Evolutionary conservation across 805 yeast genomes (phyloP).

Genomic region (Sungouiozyma intestinalis): DNA sequence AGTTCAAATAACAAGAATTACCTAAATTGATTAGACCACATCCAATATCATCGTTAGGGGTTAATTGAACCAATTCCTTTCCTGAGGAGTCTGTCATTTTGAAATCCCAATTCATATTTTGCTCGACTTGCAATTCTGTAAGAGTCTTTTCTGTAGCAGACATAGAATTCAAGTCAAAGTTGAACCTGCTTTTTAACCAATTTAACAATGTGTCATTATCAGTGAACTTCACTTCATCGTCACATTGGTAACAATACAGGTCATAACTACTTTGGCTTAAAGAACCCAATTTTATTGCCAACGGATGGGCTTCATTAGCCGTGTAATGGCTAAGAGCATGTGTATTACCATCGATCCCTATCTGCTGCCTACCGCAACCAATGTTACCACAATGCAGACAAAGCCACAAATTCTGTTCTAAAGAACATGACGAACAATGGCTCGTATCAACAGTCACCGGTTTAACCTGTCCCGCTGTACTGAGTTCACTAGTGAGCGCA

Average conservation of each 20-base stretch:
- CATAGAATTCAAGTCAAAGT: conserved; percentile 47
- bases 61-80: conserved; percentile 45
- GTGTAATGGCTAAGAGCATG: conserved; percentile 76
- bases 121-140: conserved; percentile 85
- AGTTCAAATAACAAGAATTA: conserved; percentile 82
- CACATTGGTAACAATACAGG: conserved; percentile 78
- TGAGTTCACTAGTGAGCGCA: conserved; percentile 21
- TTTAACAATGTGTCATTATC: conserved; percentile 26
- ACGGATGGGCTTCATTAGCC: conserved; percentile 45
- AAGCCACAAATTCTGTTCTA: conserved; percentile 78
- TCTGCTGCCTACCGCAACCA: conserved; percentile 93
- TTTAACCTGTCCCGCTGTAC: conserved; percentile 17
- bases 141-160: conserved; percentile 78
- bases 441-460: conserved; percentile 1
- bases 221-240: conserved; percentile 80
- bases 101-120: conserved; percentile 89
- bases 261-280: conserved; percentile 66
- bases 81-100: conserved; percentile 67
- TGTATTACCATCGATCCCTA: conserved; percentile 88
- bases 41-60: conserved; percentile 38
- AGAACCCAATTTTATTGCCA: conserved; percentile 87
- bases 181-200: conserved; percentile 40
- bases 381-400: conserved; percentile 84
- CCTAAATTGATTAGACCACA: conserved; percentile 84
- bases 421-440: conserved; percentile 49